Conservation (phyloP, 768 basidiomycete species). For the Boletus rubroflammeus region DNA sequence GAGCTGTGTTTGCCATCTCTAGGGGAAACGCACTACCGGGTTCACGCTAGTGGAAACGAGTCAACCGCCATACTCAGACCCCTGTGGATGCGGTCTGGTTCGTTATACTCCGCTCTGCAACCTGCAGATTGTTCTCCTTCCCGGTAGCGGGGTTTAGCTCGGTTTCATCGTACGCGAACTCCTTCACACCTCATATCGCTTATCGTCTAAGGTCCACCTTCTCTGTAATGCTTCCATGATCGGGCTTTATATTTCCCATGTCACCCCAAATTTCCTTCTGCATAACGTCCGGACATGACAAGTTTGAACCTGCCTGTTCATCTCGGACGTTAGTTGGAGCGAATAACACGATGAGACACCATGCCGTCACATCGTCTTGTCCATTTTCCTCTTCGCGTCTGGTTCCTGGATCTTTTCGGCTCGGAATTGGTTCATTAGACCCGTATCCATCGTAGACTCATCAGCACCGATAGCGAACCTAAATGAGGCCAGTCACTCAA, state of each 20-base stretch:
- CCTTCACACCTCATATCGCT: not conserved
- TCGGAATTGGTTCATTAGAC: constrained; percentile 34
- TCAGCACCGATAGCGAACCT: constrained; percentile 1
- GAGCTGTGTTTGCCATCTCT: constrained; percentile 44
- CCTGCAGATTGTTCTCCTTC: constrained; percentile 33
- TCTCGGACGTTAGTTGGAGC: constrained; percentile 31
- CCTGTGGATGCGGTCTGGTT: constrained; percentile 43
- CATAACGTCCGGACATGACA: constrained; percentile 33
- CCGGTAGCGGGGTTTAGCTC: constrained; percentile 33
- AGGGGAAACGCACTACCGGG: constrained; percentile 39
- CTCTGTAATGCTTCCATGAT: constrained; percentile 30
- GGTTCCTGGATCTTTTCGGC: constrained; percentile 35
- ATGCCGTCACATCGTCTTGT: constrained; percentile 28
- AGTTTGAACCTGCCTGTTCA: constrained; percentile 35
- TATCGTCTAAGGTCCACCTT: not conserved
- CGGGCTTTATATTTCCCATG: constrained; percentile 37
- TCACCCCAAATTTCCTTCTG: constrained; percentile 35
- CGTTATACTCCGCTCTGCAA: constrained; percentile 30
- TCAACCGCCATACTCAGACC: constrained; percentile 31
- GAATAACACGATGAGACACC: constrained; percentile 16
- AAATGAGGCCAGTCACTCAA: not conserved
- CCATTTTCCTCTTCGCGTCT: constrained; percentile 30
- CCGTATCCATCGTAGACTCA: constrained; percentile 29
- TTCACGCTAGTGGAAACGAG: constrained; percentile 35
- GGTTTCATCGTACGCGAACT: constrained; percentile 30